Evolutionary conservation across 495 filamentous ascomycete genomes (phyloP).

Genomic region (Chaetomium cochliodes): DNA sequence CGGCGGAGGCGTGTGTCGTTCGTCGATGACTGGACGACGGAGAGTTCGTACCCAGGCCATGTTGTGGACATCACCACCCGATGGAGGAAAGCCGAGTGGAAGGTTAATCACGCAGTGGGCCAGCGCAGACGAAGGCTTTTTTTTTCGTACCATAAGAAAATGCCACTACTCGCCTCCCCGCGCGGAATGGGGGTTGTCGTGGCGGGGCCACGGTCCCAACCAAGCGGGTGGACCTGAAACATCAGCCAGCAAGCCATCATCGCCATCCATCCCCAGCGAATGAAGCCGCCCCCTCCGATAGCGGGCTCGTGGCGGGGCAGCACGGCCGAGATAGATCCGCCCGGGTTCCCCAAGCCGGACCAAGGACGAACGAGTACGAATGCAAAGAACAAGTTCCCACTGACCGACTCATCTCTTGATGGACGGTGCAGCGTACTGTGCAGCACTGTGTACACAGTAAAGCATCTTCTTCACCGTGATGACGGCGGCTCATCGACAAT

Average conservation of each 20-base stretch:
- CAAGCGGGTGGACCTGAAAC: neutral
- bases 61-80: neutral
- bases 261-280: no score
- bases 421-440: neutral
- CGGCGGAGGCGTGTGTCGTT: no score
- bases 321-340: slow-evolving; percentile 7
- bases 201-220: neutral
- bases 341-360: neutral
- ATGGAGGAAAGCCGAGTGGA: slow-evolving; percentile 6
- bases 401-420: neutral
- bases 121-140: neutral
- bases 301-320: neutral
- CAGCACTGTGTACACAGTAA: neutral
- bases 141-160: neutral
- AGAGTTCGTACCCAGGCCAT: neutral
- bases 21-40: no score
- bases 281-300: neutral
- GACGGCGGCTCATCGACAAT: neutral
- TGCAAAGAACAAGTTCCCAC: no score
- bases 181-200: neutral
- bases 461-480: neutral
- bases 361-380: neutral
- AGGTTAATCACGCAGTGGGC: slow-evolving; percentile 1
- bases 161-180: neutral
- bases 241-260: neutral